Base-by-base conservation (phyloP, 202 grass and related monocot genomes). In the Alloteropsis angusta region DNA sequence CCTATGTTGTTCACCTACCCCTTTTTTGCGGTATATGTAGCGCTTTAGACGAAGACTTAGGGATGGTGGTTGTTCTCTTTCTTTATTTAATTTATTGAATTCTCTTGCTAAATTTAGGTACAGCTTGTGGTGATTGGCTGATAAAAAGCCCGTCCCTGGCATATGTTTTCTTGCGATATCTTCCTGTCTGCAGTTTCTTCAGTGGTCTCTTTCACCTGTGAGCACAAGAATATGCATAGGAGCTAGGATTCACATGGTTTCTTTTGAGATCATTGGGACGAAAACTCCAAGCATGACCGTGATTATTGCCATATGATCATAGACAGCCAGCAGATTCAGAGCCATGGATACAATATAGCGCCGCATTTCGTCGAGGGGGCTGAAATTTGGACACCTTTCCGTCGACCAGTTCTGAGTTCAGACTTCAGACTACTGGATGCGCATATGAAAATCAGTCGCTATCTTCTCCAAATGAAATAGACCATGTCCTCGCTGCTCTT, bases 1-100 rank as follows among this genome's bases (percentile, higher is more conserved):
- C 60, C 57, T 78, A 43, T 76, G 46, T 41, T 76, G 19, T 66
- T 71, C 53, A 18, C 80, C 36, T 45, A 18, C 56, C 76, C 36
- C 1, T 56, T 44, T 58, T 80, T 77, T 59, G 38, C 14, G 13
- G 72, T 88, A 76, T 57, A 55, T 85, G 77, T 80, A 79, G 68
- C 43, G 36, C 39, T 25, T 85, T 1, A 57, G 71, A 73, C 59
- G 58, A 52, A 65, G 75, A 81, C 81, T 25, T 59, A 63, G 48
- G 63, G 61, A 47, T 48, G 36, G 53, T 74, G 36, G 5, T 30
- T 9, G 50, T 68, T 74, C 45, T 7, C 52, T 62, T 50, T 60
- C 14, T 8, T 48, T 71, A 18, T 71, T 60, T 61, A 38, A 67
- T 62, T 57, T 76, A 64, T 77, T 76, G 32, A 56, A 67, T 55